Evolutionary conservation across 164 flowering plant species (phyloP).

Genomic region (Kalanchoe fedtschenkoi): DNA sequence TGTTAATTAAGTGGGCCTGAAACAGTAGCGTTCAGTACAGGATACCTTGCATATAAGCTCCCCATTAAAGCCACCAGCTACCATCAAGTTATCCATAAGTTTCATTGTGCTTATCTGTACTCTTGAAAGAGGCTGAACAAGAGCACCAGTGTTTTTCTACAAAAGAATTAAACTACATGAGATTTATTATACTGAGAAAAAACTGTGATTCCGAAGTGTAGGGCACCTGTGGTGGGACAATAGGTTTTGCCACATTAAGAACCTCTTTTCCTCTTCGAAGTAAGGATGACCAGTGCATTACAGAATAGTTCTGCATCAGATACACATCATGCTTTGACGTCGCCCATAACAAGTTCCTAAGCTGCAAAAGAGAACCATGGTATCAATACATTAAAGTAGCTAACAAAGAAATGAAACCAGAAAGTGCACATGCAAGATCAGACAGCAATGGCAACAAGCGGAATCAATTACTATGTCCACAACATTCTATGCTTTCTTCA

Average conservation of each 20-base stretch:
- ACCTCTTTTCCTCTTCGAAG: conserved; percentile 58
- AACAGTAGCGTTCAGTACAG: not conserved
- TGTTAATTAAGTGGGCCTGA: conserved; percentile 7
- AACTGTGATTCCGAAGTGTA: no score
- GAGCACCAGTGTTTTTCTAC: conserved; percentile 40
- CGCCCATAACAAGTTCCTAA: conserved; percentile 78
- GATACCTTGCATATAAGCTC: conserved; percentile 92
- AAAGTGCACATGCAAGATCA: not conserved
- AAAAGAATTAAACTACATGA: not conserved
- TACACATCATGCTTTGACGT: conserved; percentile 93
- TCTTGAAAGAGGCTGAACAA: conserved; percentile 52
- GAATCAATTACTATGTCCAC: no score
- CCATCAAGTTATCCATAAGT: conserved; percentile 64
- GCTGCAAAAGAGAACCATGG: conserved; percentile 29
- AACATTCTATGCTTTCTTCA: no score
- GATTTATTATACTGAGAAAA: no score
- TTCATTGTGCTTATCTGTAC: conserved; percentile 87
- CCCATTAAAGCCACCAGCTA: conserved; percentile 93
- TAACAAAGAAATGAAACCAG: not conserved
- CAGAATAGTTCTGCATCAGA: conserved; percentile 75
- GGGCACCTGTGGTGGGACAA: conserved; percentile 45
- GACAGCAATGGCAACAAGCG: not conserved
- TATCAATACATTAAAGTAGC: not conserved
- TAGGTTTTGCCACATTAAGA: conserved; percentile 57
- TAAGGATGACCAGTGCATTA: conserved; percentile 87